Evolutionary conservation across 2,329 filamentous ascomycete species (phyloP).

Genomic region (Knufia petricola): DNA sequence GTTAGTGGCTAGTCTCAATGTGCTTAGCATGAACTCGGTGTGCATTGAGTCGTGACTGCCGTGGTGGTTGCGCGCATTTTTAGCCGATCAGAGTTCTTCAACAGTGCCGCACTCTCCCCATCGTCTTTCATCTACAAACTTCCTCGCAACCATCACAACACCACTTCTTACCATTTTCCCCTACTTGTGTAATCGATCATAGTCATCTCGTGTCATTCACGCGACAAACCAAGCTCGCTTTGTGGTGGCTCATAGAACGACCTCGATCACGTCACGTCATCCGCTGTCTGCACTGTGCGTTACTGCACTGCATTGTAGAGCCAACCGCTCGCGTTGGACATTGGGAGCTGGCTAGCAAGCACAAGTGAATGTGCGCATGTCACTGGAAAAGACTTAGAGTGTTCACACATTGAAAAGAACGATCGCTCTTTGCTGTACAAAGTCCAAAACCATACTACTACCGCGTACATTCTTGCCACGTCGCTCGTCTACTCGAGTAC

Average conservation of each 20-base stretch:
- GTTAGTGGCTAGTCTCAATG: no score
- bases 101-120: neutral
- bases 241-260: conserved; percentile 7
- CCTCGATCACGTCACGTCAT: conserved; percentile 1
- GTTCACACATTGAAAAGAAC: neutral
- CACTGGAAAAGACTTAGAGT: neutral
- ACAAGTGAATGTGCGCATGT: conserved; percentile 1
- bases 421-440: neutral
- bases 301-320: conserved; percentile 2
- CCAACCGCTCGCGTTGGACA: neutral
- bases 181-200: neutral
- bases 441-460: neutral
- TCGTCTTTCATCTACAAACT: neutral
- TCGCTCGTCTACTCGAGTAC: neutral
- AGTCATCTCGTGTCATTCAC: neutral
- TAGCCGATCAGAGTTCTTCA: conserved; percentile 1
- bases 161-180: neutral
- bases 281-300: neutral
- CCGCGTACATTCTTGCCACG: neutral
- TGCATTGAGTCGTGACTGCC: no score
- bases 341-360: neutral
- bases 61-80: neutral
- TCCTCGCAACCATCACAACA: neutral
- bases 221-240: neutral
- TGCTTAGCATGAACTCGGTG: no score